A percentile compares a stretch with the other conserved stretches of the same genome.
These are phyloP conservation scores for Dactylonectria estremocensis DNA, from an alignment of 2,329 filamentous ascomycete genomes.

Conservation along the genomic window DNA sequence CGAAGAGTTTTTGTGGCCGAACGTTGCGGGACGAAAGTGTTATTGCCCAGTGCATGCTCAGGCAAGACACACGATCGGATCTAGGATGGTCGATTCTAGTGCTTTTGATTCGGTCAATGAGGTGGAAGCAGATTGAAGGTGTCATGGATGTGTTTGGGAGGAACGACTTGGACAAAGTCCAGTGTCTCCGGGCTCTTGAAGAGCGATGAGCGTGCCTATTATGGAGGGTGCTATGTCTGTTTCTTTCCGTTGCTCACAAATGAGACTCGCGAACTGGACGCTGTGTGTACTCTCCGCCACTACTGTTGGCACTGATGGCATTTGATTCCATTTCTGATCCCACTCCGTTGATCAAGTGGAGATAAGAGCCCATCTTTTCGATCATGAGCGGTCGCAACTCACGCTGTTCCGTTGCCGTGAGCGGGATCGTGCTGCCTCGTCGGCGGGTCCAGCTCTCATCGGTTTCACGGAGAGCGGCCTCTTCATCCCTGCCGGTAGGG, in stretches of 20 bases:
- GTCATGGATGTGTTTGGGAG: constrained; percentile 47
- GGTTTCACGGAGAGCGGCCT: constrained; percentile 66
- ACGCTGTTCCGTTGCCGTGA: constrained; percentile 63
- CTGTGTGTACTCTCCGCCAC: constrained; percentile 10
- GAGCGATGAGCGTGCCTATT: background rate
- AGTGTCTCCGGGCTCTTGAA: background rate
- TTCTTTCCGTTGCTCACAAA: constrained; percentile 10
- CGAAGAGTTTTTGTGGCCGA: constrained; percentile 41
- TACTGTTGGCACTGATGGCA: background rate
- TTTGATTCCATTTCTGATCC: constrained; percentile 15
- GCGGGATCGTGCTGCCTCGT: constrained; percentile 56
- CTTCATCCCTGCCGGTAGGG: constrained; percentile 62
- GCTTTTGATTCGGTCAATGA: constrained; percentile 45
- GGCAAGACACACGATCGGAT: constrained; percentile 36
- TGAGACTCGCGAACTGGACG: constrained; percentile 6
- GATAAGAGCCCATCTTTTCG: constrained; percentile 53
- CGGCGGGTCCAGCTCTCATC: constrained; percentile 63
- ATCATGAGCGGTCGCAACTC: constrained; percentile 60
- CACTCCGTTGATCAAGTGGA: constrained; percentile 50
- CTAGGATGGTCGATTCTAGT: constrained; percentile 47
- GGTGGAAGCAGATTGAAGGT: constrained; percentile 50
- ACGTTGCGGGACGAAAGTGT: constrained; percentile 47
- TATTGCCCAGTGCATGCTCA: constrained; percentile 51
- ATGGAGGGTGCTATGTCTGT: background rate
- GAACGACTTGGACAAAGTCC: constrained; percentile 47